Conservation (phyloP, 495 filamentous ascomycete genomes). For the Friedmanniomyces simplex region DNA sequence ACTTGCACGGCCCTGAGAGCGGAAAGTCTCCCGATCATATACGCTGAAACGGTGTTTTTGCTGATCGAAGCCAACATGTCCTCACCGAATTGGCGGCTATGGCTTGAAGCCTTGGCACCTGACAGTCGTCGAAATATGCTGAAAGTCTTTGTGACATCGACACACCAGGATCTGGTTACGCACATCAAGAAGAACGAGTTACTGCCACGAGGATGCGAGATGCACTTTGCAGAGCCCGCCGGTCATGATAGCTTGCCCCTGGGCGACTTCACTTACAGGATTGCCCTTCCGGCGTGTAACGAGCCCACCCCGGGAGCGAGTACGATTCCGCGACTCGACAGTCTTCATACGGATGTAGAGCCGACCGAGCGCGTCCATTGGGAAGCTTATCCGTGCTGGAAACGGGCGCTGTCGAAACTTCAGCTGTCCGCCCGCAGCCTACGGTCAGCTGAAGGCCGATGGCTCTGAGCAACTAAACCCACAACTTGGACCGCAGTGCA, state of each 20-base stretch:
- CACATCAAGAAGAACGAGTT: neutral
- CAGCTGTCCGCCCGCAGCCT: neutral
- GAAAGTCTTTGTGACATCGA: neutral
- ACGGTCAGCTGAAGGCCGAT: neutral
- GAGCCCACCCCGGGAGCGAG: neutral
- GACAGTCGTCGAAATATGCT: neutral
- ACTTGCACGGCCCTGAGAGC: neutral
- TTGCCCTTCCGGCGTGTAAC: neutral
- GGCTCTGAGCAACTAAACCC: neutral
- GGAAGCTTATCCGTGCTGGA: neutral
- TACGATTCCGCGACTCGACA: no score
- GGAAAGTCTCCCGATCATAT: neutral
- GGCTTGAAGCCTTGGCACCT: neutral
- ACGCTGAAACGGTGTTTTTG: neutral
- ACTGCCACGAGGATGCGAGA: neutral
- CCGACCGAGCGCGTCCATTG: neutral
- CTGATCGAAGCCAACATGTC: neutral
- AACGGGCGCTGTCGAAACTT: neutral
- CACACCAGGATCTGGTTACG: neutral
- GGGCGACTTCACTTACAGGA: neutral
- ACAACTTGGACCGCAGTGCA: no score
- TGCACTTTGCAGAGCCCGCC: neutral
- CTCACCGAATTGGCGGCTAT: neutral
- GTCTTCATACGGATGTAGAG: no score
- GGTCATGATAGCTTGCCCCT: neutral